These are phyloP conservation scores for Astrothelium macrocarpum DNA, from an alignment of 495 filamentous ascomycete genomes.

Conservation along the genomic window DNA sequence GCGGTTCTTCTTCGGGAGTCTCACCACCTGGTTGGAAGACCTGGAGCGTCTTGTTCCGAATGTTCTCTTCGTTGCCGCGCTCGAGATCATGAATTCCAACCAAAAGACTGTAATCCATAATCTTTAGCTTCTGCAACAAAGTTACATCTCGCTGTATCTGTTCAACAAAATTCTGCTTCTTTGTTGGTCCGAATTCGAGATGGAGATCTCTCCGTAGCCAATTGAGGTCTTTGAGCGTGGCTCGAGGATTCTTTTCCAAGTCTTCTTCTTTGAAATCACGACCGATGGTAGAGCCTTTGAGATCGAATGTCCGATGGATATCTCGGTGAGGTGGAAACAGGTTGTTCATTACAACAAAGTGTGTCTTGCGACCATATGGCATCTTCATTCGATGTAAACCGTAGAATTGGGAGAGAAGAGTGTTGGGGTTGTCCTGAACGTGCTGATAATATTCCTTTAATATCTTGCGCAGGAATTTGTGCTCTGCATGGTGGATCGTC, in stretches of 20 bases:
- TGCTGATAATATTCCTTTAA: slow-evolving; percentile 91
- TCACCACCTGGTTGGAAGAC: slow-evolving; percentile 88
- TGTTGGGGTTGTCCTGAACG: slow-evolving; percentile 88
- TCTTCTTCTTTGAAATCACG: slow-evolving; percentile 85
- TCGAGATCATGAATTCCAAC: slow-evolving; percentile 87
- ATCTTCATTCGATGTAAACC: slow-evolving; percentile 97
- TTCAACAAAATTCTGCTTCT: slow-evolving; percentile 75
- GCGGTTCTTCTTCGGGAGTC: slow-evolving; percentile 40
- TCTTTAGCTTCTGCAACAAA: slow-evolving; percentile 74
- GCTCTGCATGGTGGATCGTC: slow-evolving; percentile 94
- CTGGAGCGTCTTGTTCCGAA: slow-evolving; percentile 87
- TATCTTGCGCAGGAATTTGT: slow-evolving; percentile 88
- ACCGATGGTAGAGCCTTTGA: slow-evolving; percentile 96
- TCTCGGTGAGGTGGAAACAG: slow-evolving; percentile 95
- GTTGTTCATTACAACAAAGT: slow-evolving; percentile 99
- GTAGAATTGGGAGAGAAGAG: slow-evolving; percentile 95
- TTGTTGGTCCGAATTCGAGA: slow-evolving; percentile 76
- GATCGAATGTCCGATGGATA: slow-evolving; percentile 92
- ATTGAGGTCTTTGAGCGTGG: slow-evolving; percentile 93
- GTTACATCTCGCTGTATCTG: slow-evolving; percentile 83
- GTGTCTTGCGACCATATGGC: slow-evolving; percentile 95
- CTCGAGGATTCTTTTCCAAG: slow-evolving; percentile 76
- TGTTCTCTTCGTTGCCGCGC: slow-evolving; percentile 86
- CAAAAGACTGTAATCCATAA: slow-evolving; percentile 98
- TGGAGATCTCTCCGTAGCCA: slow-evolving; percentile 82